Percentiles rank a stretch among this genome's conserved stretches.
These are phyloP conservation scores for Blastobotrys persicus DNA, from an alignment of 1,139 yeast species.

Conservation along the genomic window DNA sequence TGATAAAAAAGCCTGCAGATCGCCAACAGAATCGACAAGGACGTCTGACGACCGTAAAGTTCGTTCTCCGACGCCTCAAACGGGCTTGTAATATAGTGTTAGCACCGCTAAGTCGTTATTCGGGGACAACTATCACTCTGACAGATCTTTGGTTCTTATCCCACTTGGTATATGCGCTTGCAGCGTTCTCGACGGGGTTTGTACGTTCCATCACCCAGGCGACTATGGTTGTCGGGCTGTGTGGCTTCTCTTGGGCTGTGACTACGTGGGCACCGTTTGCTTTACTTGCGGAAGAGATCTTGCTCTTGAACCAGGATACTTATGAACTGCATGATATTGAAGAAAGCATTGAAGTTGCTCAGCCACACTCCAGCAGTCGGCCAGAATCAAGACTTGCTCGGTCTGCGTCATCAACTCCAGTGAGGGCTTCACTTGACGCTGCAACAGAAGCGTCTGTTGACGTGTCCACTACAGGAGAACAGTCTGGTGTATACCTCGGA, in stretches of 20 bases:
- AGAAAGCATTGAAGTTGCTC: conserved; percentile 9
- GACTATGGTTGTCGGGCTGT: conserved; percentile 34
- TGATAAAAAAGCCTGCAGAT: conserved; percentile 15
- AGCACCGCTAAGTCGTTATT: conserved; percentile 4
- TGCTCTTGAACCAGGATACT: conserved; percentile 18
- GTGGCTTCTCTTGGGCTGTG: conserved; percentile 44
- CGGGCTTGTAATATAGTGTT: not conserved
- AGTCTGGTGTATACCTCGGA: conserved; percentile 41
- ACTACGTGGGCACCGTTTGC: conserved; percentile 45
- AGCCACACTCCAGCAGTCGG: conserved; percentile 7
- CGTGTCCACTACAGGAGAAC: conserved; percentile 18
- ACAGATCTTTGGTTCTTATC: conserved; percentile 36
- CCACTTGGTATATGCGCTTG: conserved; percentile 37
- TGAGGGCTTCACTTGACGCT: not conserved
- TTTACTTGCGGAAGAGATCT: conserved; percentile 41
- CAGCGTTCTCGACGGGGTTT: conserved; percentile 34
- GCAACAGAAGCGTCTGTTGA: conserved; percentile 9
- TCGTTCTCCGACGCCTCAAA: conserved; percentile 1
- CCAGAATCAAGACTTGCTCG: conserved; percentile 1
- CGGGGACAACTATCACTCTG: conserved; percentile 19
- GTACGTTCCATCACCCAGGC: conserved; percentile 33
- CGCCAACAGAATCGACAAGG: not conserved
- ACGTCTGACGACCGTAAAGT: not conserved
- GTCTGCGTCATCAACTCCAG: conserved; percentile 4
- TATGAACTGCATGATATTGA: conserved; percentile 6